Base-by-base conservation (phyloP, 805 yeast species). In the Ogataea trehaloabstinens region DNA sequence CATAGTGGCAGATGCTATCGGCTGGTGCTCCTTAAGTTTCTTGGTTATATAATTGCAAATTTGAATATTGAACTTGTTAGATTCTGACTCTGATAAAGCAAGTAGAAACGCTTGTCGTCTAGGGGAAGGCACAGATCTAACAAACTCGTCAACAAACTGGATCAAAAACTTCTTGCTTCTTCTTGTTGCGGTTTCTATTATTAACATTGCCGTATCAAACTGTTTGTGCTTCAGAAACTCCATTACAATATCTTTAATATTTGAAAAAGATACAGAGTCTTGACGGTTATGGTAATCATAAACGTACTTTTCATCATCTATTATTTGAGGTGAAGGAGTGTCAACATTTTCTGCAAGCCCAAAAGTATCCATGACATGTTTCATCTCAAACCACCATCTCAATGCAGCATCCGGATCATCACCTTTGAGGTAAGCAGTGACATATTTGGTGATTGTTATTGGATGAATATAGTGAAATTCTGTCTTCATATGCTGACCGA, bases 401-500 rank as follows among this genome's bases (percentile, higher is more conserved):
- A 52, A 43, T 1, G 69, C 65, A 17, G 55, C 53, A 0, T 47
- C 55, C 3, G 43, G 27, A 24, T 61, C 54, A 10, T 55, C 49
- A 0, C 60, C 36, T 4, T 38, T 35, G 7, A 66, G 41, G 41
- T 65, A 67, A 17, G 51, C 57, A 20, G 58, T 54, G 17, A 74
- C 56, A 21, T 68, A 67, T 3, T 57, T 44, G 15, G 60, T 53
- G 10, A 64, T 49, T 12, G 70, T 54, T 28, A 63, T 61, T 2
- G 72, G 64, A 39, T 64, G 64, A 3, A 72, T 29, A 42, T 67
- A 68, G 0, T 60, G 58, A 24, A 53, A 67, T 31, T 46, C 48
- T 0, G 46, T 38, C 28, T 55, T 48, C 2, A 68, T 61, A 5
- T 54, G 48, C 0, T 40, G 22, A 3, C 69, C 59, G 2, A 67